Percentiles rank a stretch among this genome's conserved stretches.
phyloP scores from a whole-genome alignment of 805 yeast species.

The Teunomyces stri region DNA sequence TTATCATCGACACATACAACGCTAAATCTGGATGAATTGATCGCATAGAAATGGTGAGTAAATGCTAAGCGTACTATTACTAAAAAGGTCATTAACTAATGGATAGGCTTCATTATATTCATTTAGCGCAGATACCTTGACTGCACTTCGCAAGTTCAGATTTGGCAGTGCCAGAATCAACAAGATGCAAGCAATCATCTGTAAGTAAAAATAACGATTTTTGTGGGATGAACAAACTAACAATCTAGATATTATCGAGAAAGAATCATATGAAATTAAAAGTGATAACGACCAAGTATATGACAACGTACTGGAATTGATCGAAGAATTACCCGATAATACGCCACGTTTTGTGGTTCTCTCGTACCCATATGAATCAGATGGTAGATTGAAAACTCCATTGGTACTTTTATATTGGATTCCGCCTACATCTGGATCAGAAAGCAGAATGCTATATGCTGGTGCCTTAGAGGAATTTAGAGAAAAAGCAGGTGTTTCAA shows the following conservation, averaged over 20 bases:
- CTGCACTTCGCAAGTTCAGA: conserved; percentile 67
- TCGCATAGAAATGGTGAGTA: neutral
- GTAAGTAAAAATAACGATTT: conserved; percentile 29
- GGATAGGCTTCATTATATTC: conserved; percentile 49
- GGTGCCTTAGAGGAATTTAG: conserved; percentile 83
- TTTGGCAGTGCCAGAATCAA: conserved; percentile 66
- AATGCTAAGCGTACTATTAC: neutral
- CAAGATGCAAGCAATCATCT: conserved; percentile 59
- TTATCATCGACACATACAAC: neutral
- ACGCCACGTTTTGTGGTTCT: conserved; percentile 72
- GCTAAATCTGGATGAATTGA: too few species aligned
- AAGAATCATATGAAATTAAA: conserved; percentile 49
- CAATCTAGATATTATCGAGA: conserved; percentile 51
- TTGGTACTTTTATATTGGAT: conserved; percentile 82
- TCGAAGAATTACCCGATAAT: conserved; percentile 79
- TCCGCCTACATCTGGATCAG: conserved; percentile 83
- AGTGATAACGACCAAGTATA: conserved; percentile 49
- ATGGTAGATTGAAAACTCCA: conserved; percentile 74
- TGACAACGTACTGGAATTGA: conserved; percentile 55
- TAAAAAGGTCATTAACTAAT: conserved; percentile 1
- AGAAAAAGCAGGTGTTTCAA: conserved; percentile 71
- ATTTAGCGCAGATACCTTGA: conserved; percentile 58
- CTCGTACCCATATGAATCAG: conserved; percentile 73
- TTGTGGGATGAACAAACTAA: conserved; percentile 5
- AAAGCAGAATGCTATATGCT: conserved; percentile 83